phyloP scores from a whole-genome alignment of 768 basidiomycete species.

The Coprinopsis sp. region DNA sequence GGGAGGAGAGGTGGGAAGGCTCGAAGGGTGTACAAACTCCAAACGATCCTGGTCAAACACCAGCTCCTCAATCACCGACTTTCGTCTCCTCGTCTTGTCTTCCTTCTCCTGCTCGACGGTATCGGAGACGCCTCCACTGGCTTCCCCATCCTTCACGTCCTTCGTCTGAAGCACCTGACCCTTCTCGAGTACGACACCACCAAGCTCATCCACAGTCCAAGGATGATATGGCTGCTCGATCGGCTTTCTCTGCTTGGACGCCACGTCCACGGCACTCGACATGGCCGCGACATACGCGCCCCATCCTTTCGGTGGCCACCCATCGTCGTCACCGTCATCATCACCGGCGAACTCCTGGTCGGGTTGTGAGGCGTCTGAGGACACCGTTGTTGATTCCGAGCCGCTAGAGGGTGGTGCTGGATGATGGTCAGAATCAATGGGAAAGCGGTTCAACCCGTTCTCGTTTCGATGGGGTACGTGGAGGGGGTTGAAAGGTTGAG shows the following conservation, averaged over 20 bases:
- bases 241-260: not conserved
- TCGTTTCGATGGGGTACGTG: too few relatives aligned
- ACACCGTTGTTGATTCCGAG: not conserved
- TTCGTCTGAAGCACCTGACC: too few relatives aligned
- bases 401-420: not conserved
- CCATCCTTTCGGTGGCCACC: conserved; percentile 7
- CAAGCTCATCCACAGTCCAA: not conserved
- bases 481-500: too few relatives aligned
- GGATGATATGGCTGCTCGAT: not conserved
- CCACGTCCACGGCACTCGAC: not conserved
- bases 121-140: not conserved
- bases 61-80: conserved; percentile 2
- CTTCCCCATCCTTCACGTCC: too few relatives aligned
- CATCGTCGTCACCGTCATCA: not conserved
- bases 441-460: too few relatives aligned
- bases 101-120: not conserved
- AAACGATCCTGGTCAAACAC: conserved; percentile 7
- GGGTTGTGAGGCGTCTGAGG: not conserved
- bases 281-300: conserved; percentile 6
- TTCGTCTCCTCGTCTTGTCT: not conserved
- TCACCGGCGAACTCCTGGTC: not conserved
- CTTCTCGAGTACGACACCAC: not conserved
- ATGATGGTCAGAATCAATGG: too few relatives aligned
- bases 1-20: too few relatives aligned
- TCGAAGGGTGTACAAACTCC: conserved; percentile 2